These are phyloP conservation scores for Penicillium waksmanii DNA, from an alignment of 495 filamentous ascomycete genomes.

Conservation along the genomic window DNA sequence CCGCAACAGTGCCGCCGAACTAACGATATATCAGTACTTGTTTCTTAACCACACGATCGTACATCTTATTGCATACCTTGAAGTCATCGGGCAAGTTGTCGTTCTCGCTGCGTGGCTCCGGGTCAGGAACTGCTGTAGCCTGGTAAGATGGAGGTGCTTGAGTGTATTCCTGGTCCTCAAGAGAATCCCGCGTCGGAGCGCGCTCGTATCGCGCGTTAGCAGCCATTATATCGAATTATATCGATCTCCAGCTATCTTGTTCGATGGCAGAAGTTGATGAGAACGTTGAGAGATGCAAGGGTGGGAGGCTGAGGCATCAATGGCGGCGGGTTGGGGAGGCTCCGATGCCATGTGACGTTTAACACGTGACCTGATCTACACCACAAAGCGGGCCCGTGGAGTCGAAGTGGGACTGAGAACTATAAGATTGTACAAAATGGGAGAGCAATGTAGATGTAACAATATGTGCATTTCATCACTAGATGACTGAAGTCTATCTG, in stretches of 20 bases:
- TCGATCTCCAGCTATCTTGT: neutral
- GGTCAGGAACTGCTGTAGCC: slow-evolving; percentile 47
- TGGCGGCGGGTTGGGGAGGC: slow-evolving; percentile 14
- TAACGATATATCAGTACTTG: slow-evolving; percentile 28
- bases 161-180: slow-evolving; percentile 68
- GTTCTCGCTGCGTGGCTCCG: slow-evolving; percentile 78
- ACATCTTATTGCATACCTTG: slow-evolving; percentile 61
- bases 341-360: slow-evolving; percentile 27
- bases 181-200: slow-evolving; percentile 74
- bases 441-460: neutral
- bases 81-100: slow-evolving; percentile 97
- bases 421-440: neutral
- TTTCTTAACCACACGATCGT: neutral
- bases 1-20: slow-evolving; percentile 89
- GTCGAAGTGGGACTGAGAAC: slow-evolving; percentile 6
- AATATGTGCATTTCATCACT: slow-evolving; percentile 17
- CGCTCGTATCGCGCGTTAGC: slow-evolving; percentile 70
- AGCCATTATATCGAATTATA: slow-evolving; percentile 62
- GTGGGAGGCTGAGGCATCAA: slow-evolving; percentile 9
- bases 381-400: slow-evolving; percentile 4
- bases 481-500: slow-evolving; percentile 8
- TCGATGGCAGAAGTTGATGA: slow-evolving; percentile 7
- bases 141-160: slow-evolving; percentile 80
- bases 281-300: slow-evolving; percentile 12
- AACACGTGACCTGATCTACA: slow-evolving; percentile 5